A percentile compares a stretch with the other conserved stretches of the same genome.
Conservation (phyloP, 371 early-diverging fungal genomes). For the Globomyces sp. region DNA sequence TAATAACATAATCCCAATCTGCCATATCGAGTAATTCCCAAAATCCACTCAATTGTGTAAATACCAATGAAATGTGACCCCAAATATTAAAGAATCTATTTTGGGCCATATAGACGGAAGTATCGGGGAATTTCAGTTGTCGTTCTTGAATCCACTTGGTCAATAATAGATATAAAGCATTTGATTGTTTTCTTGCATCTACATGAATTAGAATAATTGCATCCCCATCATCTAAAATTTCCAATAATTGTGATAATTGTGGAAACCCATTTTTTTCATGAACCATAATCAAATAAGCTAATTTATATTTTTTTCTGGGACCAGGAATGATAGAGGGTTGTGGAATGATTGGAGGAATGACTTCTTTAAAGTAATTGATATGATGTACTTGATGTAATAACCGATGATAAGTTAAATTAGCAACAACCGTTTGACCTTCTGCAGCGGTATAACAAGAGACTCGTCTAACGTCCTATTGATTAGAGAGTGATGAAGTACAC, state of each 20-base stretch:
- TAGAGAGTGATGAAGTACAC: not conserved
- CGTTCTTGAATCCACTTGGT: constrained; percentile 12
- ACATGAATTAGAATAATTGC: constrained; percentile 33
- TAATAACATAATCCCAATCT: constrained; percentile 34
- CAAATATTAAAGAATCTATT: constrained; percentile 22
- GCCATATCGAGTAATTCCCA: constrained; percentile 32
- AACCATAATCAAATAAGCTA: constrained; percentile 46
- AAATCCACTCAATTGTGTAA: constrained; percentile 25
- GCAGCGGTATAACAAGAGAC: constrained; percentile 26
- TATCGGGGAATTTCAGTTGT: not conserved
- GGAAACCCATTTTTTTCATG: constrained; percentile 30
- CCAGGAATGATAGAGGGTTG: not conserved
- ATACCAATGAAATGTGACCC: constrained; percentile 31
- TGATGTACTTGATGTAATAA: constrained; percentile 23
- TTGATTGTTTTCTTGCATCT: constrained; percentile 17
- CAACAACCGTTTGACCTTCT: constrained; percentile 19
- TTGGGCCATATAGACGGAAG: constrained; percentile 16
- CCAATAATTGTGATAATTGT: constrained; percentile 23
- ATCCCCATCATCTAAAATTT: constrained; percentile 25
- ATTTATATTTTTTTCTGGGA: constrained; percentile 6
- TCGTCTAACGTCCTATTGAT: constrained; percentile 15
- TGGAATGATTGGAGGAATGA: constrained; percentile 19
- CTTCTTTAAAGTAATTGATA: constrained; percentile 19
- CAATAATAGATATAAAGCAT: constrained; percentile 1
- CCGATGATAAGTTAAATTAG: constrained; percentile 17